A percentile compares a stretch with the other conserved stretches of the same genome.
Conservation (phyloP, 805 yeast species). For the Candida sakaeoensis region DNA sequence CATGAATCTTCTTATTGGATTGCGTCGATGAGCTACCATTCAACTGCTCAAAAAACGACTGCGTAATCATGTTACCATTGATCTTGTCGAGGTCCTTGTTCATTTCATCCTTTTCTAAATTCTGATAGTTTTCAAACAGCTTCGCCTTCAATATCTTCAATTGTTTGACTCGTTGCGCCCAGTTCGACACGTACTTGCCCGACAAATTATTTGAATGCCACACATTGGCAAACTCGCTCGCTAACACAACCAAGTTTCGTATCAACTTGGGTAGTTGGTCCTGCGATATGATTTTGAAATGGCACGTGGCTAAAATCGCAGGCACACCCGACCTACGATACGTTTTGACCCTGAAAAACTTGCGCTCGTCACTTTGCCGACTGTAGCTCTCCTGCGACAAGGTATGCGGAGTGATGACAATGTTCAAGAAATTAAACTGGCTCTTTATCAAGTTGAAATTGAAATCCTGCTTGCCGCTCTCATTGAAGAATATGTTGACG, state of each 20-base stretch:
- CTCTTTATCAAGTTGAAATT: slow-evolving; percentile 67
- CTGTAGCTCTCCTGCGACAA: slow-evolving; percentile 6
- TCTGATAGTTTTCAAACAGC: slow-evolving; percentile 23
- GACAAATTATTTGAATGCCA: slow-evolving; percentile 52
- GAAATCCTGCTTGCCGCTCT: slow-evolving; percentile 54
- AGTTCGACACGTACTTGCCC: slow-evolving; percentile 54
- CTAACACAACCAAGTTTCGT: slow-evolving; percentile 61
- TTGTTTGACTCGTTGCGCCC: slow-evolving; percentile 66
- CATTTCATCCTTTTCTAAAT: slow-evolving; percentile 20
- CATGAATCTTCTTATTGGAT: slow-evolving; percentile 2
- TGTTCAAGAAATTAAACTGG: slow-evolving; percentile 79
- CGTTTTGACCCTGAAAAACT: slow-evolving; percentile 55
- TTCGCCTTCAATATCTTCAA: slow-evolving; percentile 32
- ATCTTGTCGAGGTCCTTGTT: neutral
- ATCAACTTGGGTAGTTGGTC: slow-evolving; percentile 59
- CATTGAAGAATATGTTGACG: slow-evolving; percentile 79
- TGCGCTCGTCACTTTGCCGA: slow-evolving; percentile 4
- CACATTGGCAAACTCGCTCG: slow-evolving; percentile 68
- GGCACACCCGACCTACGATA: slow-evolving; percentile 69
- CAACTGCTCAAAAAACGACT: slow-evolving; percentile 22
- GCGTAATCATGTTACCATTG: slow-evolving; percentile 20
- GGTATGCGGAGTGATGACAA: slow-evolving; percentile 68
- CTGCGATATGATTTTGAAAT: slow-evolving; percentile 64
- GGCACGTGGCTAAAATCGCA: slow-evolving; percentile 71
- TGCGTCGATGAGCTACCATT: neutral